Conservation (phyloP, 805 yeast species). For the Cyberlindnera euphorbiae region DNA sequence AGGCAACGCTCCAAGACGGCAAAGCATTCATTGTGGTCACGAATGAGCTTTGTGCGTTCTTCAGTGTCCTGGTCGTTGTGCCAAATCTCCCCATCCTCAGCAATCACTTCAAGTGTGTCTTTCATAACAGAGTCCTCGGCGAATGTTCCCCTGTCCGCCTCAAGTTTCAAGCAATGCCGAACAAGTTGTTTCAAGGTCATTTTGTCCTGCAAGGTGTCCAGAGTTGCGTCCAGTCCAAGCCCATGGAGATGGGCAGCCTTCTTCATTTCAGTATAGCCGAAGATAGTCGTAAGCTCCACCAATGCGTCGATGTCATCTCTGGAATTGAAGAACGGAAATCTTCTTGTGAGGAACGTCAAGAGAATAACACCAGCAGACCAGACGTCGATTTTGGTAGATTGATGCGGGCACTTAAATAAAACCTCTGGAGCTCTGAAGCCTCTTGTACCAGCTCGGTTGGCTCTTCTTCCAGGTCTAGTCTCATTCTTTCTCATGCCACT, state of each 20-base stretch:
- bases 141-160: conserved; percentile 52
- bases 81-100: conserved; percentile 8
- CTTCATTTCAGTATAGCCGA: conserved; percentile 69
- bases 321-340: conserved; percentile 93
- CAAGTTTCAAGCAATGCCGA: conserved; percentile 38
- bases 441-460: conserved; percentile 93
- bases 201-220: conserved; percentile 41
- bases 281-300: conserved; percentile 74
- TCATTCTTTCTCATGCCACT: conserved; percentile 82
- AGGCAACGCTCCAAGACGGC: conserved; percentile 44
- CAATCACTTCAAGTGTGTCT: conserved; percentile 48
- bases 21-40: conserved; percentile 20
- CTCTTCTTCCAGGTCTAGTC: conserved; percentile 81
- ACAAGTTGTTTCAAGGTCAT: conserved; percentile 33
- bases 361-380: conserved; percentile 83
- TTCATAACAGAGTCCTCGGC: conserved; percentile 69
- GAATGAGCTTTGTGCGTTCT: conserved; percentile 7
- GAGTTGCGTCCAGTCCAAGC: conserved; percentile 67
- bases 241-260: conserved; percentile 85
- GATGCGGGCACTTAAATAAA: conserved; percentile 41
- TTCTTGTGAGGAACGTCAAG: conserved; percentile 66
- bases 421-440: conserved; percentile 87
- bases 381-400: conserved; percentile 68
- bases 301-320: conserved; percentile 91
- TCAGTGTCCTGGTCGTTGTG: conserved; percentile 5